Conservation (phyloP, 2,329 filamentous ascomycete species). For the Apiospora hydei region DNA sequence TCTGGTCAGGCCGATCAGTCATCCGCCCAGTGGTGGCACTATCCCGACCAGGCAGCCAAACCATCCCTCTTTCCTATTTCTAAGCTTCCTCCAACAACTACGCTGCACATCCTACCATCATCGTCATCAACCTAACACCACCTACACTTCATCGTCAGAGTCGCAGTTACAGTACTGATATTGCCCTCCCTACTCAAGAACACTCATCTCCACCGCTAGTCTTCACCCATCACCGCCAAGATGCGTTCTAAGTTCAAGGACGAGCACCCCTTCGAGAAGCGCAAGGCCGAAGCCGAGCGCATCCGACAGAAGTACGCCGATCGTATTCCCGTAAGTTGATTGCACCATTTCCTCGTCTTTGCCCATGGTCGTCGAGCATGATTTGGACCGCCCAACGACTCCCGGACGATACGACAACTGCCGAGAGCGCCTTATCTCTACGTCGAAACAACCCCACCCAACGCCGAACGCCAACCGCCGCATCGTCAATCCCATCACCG, state of each 20-base stretch:
- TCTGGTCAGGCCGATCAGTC: slow-evolving; percentile 16
- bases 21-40: slow-evolving; percentile 1
- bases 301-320: slow-evolving; percentile 99
- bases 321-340: slow-evolving; percentile 86
- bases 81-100: not conserved
- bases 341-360: slow-evolving; percentile 28
- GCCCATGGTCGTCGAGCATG: not conserved
- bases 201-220: slow-evolving; percentile 8
- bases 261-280: slow-evolving; percentile 99
- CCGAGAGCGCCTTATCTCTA: not conserved
- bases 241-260: slow-evolving; percentile 99
- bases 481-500: slow-evolving; percentile 19
- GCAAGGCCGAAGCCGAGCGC: slow-evolving; percentile 99
- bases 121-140: slow-evolving; percentile 12
- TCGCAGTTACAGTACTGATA: not conserved
- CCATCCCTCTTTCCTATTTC: slow-evolving; percentile 23
- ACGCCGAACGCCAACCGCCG: not conserved
- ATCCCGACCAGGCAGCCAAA: slow-evolving; percentile 1
- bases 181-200: not conserved
- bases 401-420: not conserved
- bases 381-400: not conserved
- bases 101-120: not conserved
- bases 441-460: not conserved
- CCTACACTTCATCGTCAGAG: slow-evolving; percentile 1
- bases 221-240: slow-evolving; percentile 50